Conservation (phyloP, 2,329 filamentous ascomycete genomes). For the Fonsecaea nubica region DNA sequence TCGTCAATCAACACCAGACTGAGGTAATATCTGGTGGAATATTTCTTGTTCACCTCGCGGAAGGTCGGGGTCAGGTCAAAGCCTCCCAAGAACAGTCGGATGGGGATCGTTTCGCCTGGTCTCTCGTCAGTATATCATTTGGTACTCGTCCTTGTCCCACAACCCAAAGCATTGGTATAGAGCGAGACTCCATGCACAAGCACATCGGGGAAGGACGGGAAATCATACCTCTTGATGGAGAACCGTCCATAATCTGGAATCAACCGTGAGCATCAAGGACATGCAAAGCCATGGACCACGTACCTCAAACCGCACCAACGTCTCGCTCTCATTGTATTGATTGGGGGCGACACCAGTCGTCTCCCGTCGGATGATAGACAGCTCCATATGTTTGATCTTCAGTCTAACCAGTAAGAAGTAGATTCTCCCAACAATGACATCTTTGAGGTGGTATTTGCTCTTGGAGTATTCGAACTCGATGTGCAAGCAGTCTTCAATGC, state of each 20-base stretch:
- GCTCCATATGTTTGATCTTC: constrained; percentile 99
- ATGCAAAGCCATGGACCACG: constrained; percentile 28
- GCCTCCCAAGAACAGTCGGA: constrained; percentile 92
- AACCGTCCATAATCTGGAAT: constrained; percentile 92
- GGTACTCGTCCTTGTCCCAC: neutral
- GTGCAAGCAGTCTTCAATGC: constrained; percentile 98
- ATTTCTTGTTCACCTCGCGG: constrained; percentile 99
- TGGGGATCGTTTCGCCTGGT: constrained; percentile 86
- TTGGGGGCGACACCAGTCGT: constrained; percentile 96
- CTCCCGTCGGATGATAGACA: constrained; percentile 95
- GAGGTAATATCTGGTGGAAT: constrained; percentile 96
- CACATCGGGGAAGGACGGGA: neutral
- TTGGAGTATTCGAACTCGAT: constrained; percentile 99
- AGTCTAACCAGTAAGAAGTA: constrained; percentile 96
- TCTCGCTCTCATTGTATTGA: constrained; percentile 99
- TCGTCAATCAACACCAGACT: constrained; percentile 95
- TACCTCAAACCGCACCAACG: constrained; percentile 93
- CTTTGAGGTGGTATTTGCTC: constrained; percentile 98
- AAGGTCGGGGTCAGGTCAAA: constrained; percentile 98
- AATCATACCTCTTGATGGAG: constrained; percentile 82
- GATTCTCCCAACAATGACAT: constrained; percentile 97
- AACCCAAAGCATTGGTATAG: too few relatives aligned
- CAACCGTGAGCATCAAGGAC: constrained; percentile 24
- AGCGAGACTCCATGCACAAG: neutral
- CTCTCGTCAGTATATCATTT: constrained; percentile 19